Conservation (phyloP, 176 grass and related monocot genomes). For the Saccharum spontaneum region DNA sequence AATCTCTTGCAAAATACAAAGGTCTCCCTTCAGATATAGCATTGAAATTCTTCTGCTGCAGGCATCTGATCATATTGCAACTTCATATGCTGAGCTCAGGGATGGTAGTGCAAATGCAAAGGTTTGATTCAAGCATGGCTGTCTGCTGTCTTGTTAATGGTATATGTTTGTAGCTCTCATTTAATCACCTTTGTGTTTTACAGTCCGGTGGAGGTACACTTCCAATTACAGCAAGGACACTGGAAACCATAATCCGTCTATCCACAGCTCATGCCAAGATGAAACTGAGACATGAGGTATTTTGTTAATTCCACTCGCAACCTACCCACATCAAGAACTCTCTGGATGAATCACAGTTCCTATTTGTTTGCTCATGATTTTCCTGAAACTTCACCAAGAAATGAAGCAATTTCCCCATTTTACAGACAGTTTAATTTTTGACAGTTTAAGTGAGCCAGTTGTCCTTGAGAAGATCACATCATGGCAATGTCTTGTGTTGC, state of each 20-base stretch:
- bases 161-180: constrained; percentile 25
- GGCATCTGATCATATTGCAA: constrained; percentile 97
- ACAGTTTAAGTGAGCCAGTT: neutral
- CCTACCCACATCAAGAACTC: neutral
- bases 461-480: neutral
- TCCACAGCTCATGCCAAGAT: constrained; percentile 97
- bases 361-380: neutral
- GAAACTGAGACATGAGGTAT: constrained; percentile 96
- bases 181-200: constrained; percentile 32
- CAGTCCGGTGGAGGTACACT: constrained; percentile 92
- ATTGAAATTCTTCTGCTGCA: constrained; percentile 34
- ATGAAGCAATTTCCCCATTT: neutral
- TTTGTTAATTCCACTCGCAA: constrained; percentile 15
- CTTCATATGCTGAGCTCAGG: constrained; percentile 96
- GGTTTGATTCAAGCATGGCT: constrained; percentile 47
- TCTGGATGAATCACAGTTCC: constrained; percentile 6
- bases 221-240: constrained; percentile 96
- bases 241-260: constrained; percentile 97
- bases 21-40: neutral
- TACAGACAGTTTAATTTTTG: neutral
- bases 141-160: constrained; percentile 10
- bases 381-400: neutral
- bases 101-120: constrained; percentile 79
- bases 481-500: constrained; percentile 16
- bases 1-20: neutral